Conservation (phyloP, 805 yeast genomes). For the Cyberlindnera euphorbiiphila region DNA sequence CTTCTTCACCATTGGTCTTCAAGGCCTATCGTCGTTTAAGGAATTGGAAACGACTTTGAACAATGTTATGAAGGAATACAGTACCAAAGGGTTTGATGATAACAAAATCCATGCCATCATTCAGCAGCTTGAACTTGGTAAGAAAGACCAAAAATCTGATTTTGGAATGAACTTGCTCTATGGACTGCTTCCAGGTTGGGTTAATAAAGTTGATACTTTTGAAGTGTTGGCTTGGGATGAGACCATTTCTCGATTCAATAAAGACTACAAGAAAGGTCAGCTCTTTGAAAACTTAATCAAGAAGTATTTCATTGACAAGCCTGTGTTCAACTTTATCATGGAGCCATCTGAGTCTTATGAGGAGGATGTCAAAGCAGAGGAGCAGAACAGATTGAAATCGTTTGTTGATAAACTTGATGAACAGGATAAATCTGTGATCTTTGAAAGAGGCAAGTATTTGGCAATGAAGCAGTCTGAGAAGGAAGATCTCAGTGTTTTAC, state of each 20-base stretch:
- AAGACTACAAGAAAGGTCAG: slow-evolving; percentile 50
- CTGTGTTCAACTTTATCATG: slow-evolving; percentile 73
- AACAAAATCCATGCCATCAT: slow-evolving; percentile 77
- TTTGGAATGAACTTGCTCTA: slow-evolving; percentile 80
- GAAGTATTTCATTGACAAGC: slow-evolving; percentile 46
- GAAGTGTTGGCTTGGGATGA: slow-evolving; percentile 61
- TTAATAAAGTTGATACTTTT: slow-evolving; percentile 76
- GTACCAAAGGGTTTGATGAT: slow-evolving; percentile 45
- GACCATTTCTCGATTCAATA: slow-evolving; percentile 54
- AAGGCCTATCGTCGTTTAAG: slow-evolving; percentile 57
- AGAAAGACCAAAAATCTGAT: slow-evolving; percentile 84
- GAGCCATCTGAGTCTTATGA: slow-evolving; percentile 60
- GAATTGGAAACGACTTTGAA: slow-evolving; percentile 45
- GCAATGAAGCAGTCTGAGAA: slow-evolving; percentile 59
- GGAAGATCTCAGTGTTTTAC: slow-evolving; percentile 77
- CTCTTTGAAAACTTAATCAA: slow-evolving; percentile 60
- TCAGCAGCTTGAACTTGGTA: slow-evolving; percentile 79
- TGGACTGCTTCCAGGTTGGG: slow-evolving; percentile 80
- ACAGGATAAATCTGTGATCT: slow-evolving; percentile 54
- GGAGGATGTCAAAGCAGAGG: slow-evolving; percentile 48
- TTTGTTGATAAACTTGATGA: slow-evolving; percentile 44
- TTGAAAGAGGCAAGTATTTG: slow-evolving; percentile 54
- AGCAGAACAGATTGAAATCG: slow-evolving; percentile 43
- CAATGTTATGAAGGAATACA: slow-evolving; percentile 42
- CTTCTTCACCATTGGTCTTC: slow-evolving; percentile 80